Base-by-base conservation (phyloP, 2,329 filamentous ascomycete genomes). In the Aspergillus tamarii region DNA sequence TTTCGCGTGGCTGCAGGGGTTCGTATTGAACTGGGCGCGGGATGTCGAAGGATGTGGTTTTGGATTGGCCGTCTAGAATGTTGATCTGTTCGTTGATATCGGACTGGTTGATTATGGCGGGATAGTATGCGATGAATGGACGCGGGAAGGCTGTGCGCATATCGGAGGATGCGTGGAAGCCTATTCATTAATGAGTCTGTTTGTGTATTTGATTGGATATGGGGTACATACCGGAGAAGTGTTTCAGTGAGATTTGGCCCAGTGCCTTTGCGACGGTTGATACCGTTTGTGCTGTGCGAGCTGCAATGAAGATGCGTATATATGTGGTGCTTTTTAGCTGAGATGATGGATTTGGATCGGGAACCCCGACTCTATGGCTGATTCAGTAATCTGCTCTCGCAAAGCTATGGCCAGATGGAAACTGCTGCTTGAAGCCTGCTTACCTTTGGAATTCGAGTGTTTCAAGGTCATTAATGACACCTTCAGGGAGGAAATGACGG, bases 391-490 rank as follows among this genome's bases (percentile, higher is more conserved):
- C 26, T 50, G 11, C 19, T 50, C 46, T 7, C 1, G 11, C 11
- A 4, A 14, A 14, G 45, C 1, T 16, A 23, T 46, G 21, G 1
- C 12, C 7, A 3, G 11, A 1, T 1, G 23, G 45, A 7, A 26
- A 26, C 3, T 6, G 6, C 12, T 8, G 43, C 9, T 48, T 16
- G 12, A 16, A 19, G 12, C 1, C 2, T 48, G 21, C 62, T 60
- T 70, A 77, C 69, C 81, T 71, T 69, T 86, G 84, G 58, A 87
- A 86, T 43, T 86, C 84, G n/a, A 87, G 74, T 3, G 83, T 72
- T 60, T 85, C 81, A 52, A 85, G 78, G 39, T 80, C 73, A 23
- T 81, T 73, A 28, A 76, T 61, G 6, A 78, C 72, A 1, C 75
- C 76, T 32, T 80, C 72, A n/a, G 78, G 69, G 16, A 86, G 73